Base-by-base conservation (phyloP, 768 basidiomycete genomes). In the Lentinus brumalis region DNA sequence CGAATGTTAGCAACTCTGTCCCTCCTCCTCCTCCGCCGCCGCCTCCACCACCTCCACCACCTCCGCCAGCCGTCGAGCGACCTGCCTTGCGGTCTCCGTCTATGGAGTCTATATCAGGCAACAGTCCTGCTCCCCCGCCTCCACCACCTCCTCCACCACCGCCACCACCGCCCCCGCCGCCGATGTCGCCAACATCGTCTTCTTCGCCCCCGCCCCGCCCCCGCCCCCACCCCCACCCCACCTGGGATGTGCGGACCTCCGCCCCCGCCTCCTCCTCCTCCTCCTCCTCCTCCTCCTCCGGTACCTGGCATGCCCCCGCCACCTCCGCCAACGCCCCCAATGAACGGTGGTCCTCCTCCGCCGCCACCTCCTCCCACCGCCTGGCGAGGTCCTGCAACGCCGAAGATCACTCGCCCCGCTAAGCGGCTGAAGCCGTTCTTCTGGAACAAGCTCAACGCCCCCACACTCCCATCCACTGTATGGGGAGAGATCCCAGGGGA, bases 361-460 rank as follows among this genome's bases (percentile, higher is more conserved):
- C 75, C 74, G 0, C 79, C 80, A 2, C 81, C 82, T 0, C 78
- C 77, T 21, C 75, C 78, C 1, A 76, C 79, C 2, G 46, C 57
- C 4, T 65, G 57, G 53, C 61, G 41, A 42, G 50, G 47, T 31
- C 52, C 45, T 8, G 32, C 50, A 11, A 35, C 45, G 50, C 32
- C 55, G 57, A 69, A 77, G 62, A 62, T 70, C 8, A 65, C 69
- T 29, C 78, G 77, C 12, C 85, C 87, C n/a, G 66, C 72, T 2
- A 87, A 85, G 67, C 81, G 83, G 50, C 71, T 92, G 53, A 89
- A 90, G 72, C 91, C 95, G 2, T 94, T 97, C 77, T 94, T 94
- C 72, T 96, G 95, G 94, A 89, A 86, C 64, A 96, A 96, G 66
- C 62, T 95, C 5, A 75, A 80, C n/a, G 71, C 70, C 12, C 65